These are phyloP conservation scores for Salix arbutifolia DNA, from an alignment of 345 rosid genomes.

Conservation along the genomic window DNA sequence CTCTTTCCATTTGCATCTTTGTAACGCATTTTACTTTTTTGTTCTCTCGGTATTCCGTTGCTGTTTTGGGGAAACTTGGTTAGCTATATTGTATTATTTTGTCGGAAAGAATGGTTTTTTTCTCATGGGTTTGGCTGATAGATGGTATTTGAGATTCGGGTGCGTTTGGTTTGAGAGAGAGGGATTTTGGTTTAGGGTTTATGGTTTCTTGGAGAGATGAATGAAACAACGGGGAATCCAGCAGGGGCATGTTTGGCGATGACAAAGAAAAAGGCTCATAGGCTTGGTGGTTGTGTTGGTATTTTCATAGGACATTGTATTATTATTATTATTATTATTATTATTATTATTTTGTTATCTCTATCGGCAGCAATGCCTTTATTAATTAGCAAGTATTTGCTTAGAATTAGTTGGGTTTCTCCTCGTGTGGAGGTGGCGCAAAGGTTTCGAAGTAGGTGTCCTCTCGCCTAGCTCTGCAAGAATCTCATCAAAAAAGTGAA, in stretches of 20 bases:
- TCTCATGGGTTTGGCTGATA: constrained; percentile 9
- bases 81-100: constrained; percentile 26
- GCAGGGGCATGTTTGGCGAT: constrained; percentile 50
- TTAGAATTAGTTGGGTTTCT: constrained; percentile 36
- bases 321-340: no score
- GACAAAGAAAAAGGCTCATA: constrained; percentile 57
- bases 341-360: no score
- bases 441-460: constrained; percentile 37
- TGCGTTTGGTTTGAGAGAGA: neutral
- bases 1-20: no score
- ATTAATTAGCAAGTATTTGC: neutral
- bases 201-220: constrained; percentile 37
- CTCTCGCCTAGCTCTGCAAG: constrained; percentile 90
- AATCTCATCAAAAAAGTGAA: constrained; percentile 81
- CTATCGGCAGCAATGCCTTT: no score
- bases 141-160: constrained; percentile 4
- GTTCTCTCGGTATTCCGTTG: no score
- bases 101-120: neutral
- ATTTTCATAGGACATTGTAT: constrained; percentile 34
- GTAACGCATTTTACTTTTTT: no score
- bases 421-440: constrained; percentile 40
- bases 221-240: constrained; percentile 25
- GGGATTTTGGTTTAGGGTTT: neutral
- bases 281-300: constrained; percentile 81
- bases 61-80: neutral